phyloP scores from a whole-genome alignment of 2,329 filamentous ascomycete genomes.

The Fonsecaea pugnacius region DNA sequence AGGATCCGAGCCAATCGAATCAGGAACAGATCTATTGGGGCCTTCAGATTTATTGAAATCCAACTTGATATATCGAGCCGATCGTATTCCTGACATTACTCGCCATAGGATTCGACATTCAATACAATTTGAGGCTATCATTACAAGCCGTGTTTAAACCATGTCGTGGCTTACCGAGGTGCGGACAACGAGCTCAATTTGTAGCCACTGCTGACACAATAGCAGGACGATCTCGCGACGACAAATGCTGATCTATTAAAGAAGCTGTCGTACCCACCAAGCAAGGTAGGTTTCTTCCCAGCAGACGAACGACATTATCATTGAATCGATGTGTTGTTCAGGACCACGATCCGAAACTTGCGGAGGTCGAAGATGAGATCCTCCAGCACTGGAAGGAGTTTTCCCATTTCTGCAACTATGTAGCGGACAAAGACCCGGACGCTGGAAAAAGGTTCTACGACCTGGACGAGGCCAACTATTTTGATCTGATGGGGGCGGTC shows the following conservation, averaged over 20 bases:
- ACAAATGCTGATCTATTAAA: neutral
- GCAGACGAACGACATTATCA: constrained; percentile 5
- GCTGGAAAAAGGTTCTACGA: constrained; percentile 8
- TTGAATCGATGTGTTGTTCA: neutral
- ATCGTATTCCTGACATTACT: neutral
- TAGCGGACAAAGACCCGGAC: constrained; percentile 9
- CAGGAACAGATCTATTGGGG: neutral
- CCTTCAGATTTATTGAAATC: constrained; percentile 2
- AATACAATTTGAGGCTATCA: constrained; percentile 3
- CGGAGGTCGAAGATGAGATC: constrained; percentile 9
- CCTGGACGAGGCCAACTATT: constrained; percentile 7
- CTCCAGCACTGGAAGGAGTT: constrained; percentile 7
- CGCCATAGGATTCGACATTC: neutral
- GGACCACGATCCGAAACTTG: constrained; percentile 6
- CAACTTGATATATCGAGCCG: constrained; percentile 5
- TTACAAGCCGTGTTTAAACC: neutral
- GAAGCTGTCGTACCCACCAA: constrained; percentile 1
- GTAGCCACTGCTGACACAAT: neutral
- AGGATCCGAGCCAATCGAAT: neutral
- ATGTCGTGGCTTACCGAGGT: constrained; percentile 5
- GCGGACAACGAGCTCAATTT: neutral
- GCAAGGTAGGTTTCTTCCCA: constrained; percentile 6
- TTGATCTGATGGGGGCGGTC: constrained; percentile 9
- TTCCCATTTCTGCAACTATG: constrained; percentile 5
- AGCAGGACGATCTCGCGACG: neutral